Evolutionary conservation across 305 asterid species (phyloP).

Genomic region (Fraxinus angustifolia): DNA sequence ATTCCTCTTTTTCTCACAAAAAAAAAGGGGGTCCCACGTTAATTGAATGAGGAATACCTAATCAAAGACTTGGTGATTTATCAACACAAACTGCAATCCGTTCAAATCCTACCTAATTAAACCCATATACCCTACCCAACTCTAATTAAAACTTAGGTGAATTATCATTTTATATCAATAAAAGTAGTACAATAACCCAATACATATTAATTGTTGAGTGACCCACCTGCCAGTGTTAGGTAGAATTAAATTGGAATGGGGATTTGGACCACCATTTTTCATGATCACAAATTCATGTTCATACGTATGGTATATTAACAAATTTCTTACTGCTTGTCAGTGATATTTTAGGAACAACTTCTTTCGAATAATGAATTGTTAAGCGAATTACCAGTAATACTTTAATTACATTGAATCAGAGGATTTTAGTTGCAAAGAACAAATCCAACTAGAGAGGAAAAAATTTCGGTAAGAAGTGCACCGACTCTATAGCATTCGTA

Average conservation of each 20-base stretch:
- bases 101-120: background rate
- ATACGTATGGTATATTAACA: background rate
- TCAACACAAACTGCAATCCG: background rate
- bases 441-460: background rate
- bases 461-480: background rate
- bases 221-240: constrained; percentile 37
- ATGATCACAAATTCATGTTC: constrained; percentile 26
- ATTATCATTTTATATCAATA: background rate
- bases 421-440: background rate
- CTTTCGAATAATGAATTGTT: background rate
- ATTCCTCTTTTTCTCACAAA: background rate
- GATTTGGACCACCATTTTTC: constrained; percentile 27
- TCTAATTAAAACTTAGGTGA: constrained; percentile 7
- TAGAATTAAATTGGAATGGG: constrained; percentile 24
- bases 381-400: background rate
- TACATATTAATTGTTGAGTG: constrained; percentile 9
- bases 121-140: background rate
- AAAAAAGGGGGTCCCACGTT: background rate
- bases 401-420: background rate
- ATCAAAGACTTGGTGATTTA: background rate
- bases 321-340: background rate
- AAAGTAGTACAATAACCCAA: constrained; percentile 15
- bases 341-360: background rate
- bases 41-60: background rate
- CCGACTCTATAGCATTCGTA: no score